Evolutionary conservation across 2,329 filamentous ascomycete species (phyloP), one percentile per base, ranked within the genome.

Genomic region (Talaromyces amestolkiae): DNA sequence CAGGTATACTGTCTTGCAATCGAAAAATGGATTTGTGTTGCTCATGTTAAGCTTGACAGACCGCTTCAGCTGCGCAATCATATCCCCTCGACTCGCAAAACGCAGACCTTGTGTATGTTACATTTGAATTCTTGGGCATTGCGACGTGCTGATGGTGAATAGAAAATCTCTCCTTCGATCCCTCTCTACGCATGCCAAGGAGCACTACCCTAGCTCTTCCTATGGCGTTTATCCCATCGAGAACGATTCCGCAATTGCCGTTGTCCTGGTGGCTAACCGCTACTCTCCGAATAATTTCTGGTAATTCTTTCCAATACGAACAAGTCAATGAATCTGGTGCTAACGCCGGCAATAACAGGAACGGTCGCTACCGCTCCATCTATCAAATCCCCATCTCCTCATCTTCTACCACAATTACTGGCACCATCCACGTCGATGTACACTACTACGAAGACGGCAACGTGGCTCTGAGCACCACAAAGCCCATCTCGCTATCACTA

Each of bases 371-470:
- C 92, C 91, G 95, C 73, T 93, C 92, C 58, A 85, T 90, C 62
- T 98, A 98, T 82, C 85, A 90, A 72, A 90, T 91, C 78, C 85
- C 89, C 68, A 88, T 93, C 0, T 82, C 87, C n/a, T 86, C 86
- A 1, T 70, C 74, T 5, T 70, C 76, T 27, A 84, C 84, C 69
- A 83, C 83, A 58, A 82, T 98, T 51, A 87, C 89, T 43, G 95
- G 95, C 72, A 88, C 85, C 66, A 89, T 98, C 79, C 92, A 94
- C 78, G 91, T 97, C 63, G 93, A 98, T 72, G 94, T 99, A 61
- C 95, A 99, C 84, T 99, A 99, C 85, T 99, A 99, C 82, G 95
- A 99, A 81, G 96, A 99, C 76, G 95, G 95, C 68, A 99, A 99
- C 76, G 95, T 99, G 65, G 90, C 95, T 2, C 86, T 99, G 66